Evolutionary conservation across 2,329 filamentous ascomycete genomes (phyloP).

Genomic region (Fusarium robinianum): DNA sequence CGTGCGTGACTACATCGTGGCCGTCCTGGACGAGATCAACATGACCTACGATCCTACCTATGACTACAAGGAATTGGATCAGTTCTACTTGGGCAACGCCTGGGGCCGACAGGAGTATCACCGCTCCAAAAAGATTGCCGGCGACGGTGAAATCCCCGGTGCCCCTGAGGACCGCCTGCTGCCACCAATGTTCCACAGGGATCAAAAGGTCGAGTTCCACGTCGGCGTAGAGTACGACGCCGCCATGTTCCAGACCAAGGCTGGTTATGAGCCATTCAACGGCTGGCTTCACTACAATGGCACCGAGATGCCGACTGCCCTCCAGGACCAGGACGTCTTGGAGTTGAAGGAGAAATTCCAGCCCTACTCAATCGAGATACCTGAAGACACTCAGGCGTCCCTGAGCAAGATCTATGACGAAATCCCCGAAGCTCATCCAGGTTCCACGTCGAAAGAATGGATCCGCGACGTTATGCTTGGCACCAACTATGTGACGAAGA

Average conservation of each 20-base stretch:
- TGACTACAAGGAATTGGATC: slow-evolving; percentile 45
- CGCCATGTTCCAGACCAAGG: slow-evolving; percentile 46
- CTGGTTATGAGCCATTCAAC: slow-evolving; percentile 43
- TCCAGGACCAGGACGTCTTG: slow-evolving; percentile 33
- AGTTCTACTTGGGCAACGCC: slow-evolving; percentile 49
- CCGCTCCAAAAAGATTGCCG: slow-evolving; percentile 34
- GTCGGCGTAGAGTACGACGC: slow-evolving; percentile 49
- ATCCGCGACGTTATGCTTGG: slow-evolving; percentile 41
- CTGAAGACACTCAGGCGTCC: slow-evolving; percentile 36
- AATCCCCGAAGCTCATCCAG: slow-evolving; percentile 36
- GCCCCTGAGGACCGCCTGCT: slow-evolving; percentile 13
- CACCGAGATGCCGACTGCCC: slow-evolving; percentile 27
- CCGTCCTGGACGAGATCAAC: slow-evolving; percentile 39
- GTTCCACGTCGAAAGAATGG: slow-evolving; percentile 38
- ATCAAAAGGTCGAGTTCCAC: slow-evolving; percentile 40
- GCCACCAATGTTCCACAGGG: slow-evolving; percentile 8
- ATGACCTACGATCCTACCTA: slow-evolving; percentile 40
- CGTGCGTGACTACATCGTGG: slow-evolving; percentile 34
- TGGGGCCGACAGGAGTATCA: slow-evolving; percentile 50
- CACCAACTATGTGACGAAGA: slow-evolving; percentile 41
- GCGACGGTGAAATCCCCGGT: slow-evolving; percentile 4
- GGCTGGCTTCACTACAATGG: slow-evolving; percentile 41
- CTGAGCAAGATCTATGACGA: slow-evolving; percentile 40
- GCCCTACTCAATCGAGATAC: slow-evolving; percentile 41
- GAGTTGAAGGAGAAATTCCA: slow-evolving; percentile 34